Evolutionary conservation across 108 stramenopile genomes (phyloP), one percentile per base, ranked within the genome.

Genomic region (Cyclotella sp.): DNA sequence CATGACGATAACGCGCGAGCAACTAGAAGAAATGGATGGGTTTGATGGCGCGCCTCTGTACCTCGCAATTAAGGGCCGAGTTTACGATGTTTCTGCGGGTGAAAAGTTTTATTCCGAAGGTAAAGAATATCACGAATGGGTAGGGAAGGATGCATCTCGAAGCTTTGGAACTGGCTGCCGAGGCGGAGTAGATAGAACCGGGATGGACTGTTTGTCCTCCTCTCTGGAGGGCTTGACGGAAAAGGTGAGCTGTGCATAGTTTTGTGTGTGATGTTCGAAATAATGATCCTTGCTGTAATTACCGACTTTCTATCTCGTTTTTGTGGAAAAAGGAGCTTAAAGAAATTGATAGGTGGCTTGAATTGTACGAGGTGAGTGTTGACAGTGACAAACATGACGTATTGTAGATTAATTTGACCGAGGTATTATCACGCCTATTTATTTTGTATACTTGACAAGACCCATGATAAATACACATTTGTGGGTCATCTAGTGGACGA

Each of bases 391-490:
- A 13, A 0, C 22, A 22, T 43, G 18, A 46, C 3, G 3, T 62
- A 24, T 4, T n/a, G 24, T 57, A 24, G 12, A 21, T 24, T 57
- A 57, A 34, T 30, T 30, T 13, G 13, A 39, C 12, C 34, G 14
- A 61, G 13, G 29, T 3, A 49, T 1, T 14, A 39, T 44, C 11
- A n/a, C n/a, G n/a, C n/a, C 10, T 52, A 52, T 52, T 68, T 27
- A 52, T 21, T 45, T 64, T 11, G 15, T 22, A n/a, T 51, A 3
- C 8, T 14, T 22, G 9, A 24, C 6, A 6, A 68, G 65, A 77
- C 87, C 39, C 93, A 93, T 68, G 93, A 93, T 67, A 91, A 91
- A 63, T 93, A 93, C 70, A 74, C 82, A 29, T 88, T 85, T 53
- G 85, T 93, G 34, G 93, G 93, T 19, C 68, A 81, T 53, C 46